phyloP scores from a whole-genome alignment of 306 rosid species.

The Argentina anserina region DNA sequence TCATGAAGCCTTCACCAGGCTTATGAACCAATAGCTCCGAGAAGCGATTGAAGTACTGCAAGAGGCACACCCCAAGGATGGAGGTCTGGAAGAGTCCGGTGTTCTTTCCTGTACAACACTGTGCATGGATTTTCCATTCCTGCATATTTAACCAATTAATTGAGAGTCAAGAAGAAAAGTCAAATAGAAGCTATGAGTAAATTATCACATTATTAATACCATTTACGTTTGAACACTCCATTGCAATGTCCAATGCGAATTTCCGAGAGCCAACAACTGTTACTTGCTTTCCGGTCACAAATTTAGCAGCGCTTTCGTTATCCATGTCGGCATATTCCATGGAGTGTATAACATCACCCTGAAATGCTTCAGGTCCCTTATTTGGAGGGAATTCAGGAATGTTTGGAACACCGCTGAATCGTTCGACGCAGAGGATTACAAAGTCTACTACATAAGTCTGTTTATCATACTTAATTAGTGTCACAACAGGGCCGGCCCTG shows the following conservation, averaged over 20 bases:
- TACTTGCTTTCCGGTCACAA: slow-evolving; percentile 43
- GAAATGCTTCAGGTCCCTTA: slow-evolving; percentile 48
- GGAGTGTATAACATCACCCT: slow-evolving; percentile 55
- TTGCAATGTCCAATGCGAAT: slow-evolving; percentile 57
- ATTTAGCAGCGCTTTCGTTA: slow-evolving; percentile 29
- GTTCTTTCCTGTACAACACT: slow-evolving; percentile 48
- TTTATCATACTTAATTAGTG: background rate
- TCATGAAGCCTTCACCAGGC: slow-evolving; percentile 54
- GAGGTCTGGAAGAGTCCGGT: slow-evolving; percentile 55
- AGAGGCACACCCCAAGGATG: slow-evolving; percentile 77
- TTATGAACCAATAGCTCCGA: slow-evolving; percentile 63
- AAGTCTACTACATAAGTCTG: slow-evolving; percentile 52
- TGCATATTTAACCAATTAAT: slow-evolving; percentile 11
- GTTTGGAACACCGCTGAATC: slow-evolving; percentile 69
- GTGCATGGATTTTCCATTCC: slow-evolving; percentile 54
- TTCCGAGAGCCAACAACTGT: slow-evolving; percentile 64
- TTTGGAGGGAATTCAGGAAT: slow-evolving; percentile 60
- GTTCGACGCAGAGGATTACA: slow-evolving; percentile 62
- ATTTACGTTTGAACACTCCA: slow-evolving; percentile 53
- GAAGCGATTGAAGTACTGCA: slow-evolving; percentile 53
- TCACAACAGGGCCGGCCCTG: no score
- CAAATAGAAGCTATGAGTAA: background rate
- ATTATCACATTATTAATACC: slow-evolving; percentile 23
- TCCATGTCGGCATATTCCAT: slow-evolving; percentile 55
- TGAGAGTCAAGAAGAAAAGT: no score